Percentiles rank a stretch among this genome's conserved stretches.
These are phyloP conservation scores for Phytophthora sp. DNA, from an alignment of 352 stramenopile genomes.

Conservation along the genomic window DNA sequence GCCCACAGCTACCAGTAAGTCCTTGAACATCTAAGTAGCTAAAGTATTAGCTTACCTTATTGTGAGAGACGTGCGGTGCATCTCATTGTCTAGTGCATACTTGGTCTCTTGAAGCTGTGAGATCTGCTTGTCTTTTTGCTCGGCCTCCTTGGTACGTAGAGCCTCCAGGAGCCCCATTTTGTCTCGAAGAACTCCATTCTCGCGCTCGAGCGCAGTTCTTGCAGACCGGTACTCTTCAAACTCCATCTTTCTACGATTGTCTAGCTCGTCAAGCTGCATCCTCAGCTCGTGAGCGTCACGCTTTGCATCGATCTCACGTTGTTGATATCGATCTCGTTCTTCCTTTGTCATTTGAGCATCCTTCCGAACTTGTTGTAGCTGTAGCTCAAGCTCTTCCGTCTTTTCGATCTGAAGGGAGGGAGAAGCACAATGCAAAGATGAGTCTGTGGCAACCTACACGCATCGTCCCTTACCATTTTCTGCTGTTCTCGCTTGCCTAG, in stretches of 20 bases:
- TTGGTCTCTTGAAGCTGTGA: slow-evolving; percentile 67
- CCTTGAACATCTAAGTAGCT: not conserved
- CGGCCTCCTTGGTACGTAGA: slow-evolving; percentile 46
- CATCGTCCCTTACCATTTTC: slow-evolving; percentile 46
- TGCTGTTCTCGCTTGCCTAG: slow-evolving; percentile 50
- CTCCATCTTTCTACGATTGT: slow-evolving; percentile 63
- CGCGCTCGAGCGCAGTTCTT: slow-evolving; percentile 58
- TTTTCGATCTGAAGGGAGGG: slow-evolving; percentile 59
- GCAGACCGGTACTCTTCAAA: slow-evolving; percentile 73
- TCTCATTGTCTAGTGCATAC: slow-evolving; percentile 61
- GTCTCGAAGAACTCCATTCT: slow-evolving; percentile 55
- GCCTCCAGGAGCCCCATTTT: slow-evolving; percentile 59
- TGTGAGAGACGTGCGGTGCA: slow-evolving; percentile 51
- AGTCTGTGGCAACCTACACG: not conserved
- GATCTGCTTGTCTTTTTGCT: slow-evolving; percentile 65
- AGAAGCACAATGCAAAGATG: not conserved
- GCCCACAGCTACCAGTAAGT: not conserved
- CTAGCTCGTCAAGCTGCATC: slow-evolving; percentile 75
- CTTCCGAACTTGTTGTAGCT: slow-evolving; percentile 52
- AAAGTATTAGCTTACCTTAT: slow-evolving; percentile 38
- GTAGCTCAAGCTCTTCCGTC: slow-evolving; percentile 56
- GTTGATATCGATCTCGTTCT: slow-evolving; percentile 68
- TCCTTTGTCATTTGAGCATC: slow-evolving; percentile 54
- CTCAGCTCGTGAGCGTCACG: slow-evolving; percentile 62
- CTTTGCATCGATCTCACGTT: slow-evolving; percentile 65